These are phyloP conservation scores for Melocanna baccifera DNA, from an alignment of 176 grass and related monocot species.

Conservation along the genomic window DNA sequence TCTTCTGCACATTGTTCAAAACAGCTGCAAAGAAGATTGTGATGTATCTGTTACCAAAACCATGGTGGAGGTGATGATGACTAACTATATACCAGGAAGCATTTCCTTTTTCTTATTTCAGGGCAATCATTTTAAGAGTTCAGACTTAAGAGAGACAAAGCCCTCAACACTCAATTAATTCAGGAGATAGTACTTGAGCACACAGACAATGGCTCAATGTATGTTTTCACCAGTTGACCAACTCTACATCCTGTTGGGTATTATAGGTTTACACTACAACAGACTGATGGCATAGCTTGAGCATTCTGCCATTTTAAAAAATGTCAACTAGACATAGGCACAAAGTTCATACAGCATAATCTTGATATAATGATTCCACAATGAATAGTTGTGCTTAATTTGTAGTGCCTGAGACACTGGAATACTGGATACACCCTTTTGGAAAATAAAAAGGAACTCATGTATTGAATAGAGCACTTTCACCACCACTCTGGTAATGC, in stretches of 20 bases:
- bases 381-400: neutral
- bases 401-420: neutral
- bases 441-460: neutral
- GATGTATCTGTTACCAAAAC: slow-evolving; percentile 5
- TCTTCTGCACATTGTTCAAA: slow-evolving; percentile 58
- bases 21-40: slow-evolving; percentile 55
- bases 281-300: neutral
- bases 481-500: neutral
- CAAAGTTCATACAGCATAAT: neutral
- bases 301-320: neutral
- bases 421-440: neutral
- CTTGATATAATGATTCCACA: neutral
- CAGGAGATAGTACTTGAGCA: neutral
- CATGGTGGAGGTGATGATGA: neutral
- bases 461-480: neutral
- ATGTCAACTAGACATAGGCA: neutral
- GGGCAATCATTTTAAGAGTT: slow-evolving; percentile 11
- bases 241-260: neutral
- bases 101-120: slow-evolving; percentile 9
- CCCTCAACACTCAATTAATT: neutral
- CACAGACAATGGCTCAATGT: neutral
- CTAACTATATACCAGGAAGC: neutral
- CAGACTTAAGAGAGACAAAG: neutral
- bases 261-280: neutral
- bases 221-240: neutral